Evolutionary conservation across 352 stramenopile species (phyloP), one percentile per base, ranked within the genome.

Genomic region (Globisporangium cystogenes): DNA sequence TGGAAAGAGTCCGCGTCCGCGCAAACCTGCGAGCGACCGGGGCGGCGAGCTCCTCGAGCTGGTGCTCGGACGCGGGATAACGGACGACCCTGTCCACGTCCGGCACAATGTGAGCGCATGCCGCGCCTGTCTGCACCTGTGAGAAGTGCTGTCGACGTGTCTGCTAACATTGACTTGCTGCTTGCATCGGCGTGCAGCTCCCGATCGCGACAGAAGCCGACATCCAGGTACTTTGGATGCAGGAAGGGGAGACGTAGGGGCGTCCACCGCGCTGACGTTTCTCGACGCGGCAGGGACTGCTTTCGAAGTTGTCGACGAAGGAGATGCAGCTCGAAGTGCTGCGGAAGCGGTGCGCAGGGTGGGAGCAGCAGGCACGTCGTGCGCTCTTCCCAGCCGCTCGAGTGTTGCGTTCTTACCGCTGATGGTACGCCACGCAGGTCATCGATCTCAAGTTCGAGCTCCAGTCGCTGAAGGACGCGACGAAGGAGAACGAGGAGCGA

Each of bases 361-460:
- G 70, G 68, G 71, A 81, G 47, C 65, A 74, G 35, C 65, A 76
- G 51, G 67, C 69, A 51, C 18, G 8, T 23, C 18, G 55, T 42
- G 3, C 29, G 21, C n/a, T 44, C 18, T 4, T 8, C 18, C 0
- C n/a, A n/a, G n/a, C n/a, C n/a, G n/a, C n/a, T 23, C n/a, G 39
- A 20, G 10, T 24, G 18, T 8, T 14, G 39, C 39, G 6, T 44
- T 12, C 31, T 36, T 8, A 36, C 31, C 11, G 8, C 31, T 14
- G 31, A 14, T 14, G 8, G 1, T 36, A 33, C 21, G n/a, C 51
- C 48, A 15, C 11, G 31, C 14, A 80, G 64, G 65, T 81, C 0
- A 77, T 81, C 15, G 59, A 76, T 26, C 48, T 81, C 16, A 81
- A 81, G 41, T 81, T 81, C 55, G 71, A 81, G 53, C 36, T 81